phyloP scores from a whole-genome alignment of 2,329 filamentous ascomycete genomes.

The Hypomyces perniciosus region DNA sequence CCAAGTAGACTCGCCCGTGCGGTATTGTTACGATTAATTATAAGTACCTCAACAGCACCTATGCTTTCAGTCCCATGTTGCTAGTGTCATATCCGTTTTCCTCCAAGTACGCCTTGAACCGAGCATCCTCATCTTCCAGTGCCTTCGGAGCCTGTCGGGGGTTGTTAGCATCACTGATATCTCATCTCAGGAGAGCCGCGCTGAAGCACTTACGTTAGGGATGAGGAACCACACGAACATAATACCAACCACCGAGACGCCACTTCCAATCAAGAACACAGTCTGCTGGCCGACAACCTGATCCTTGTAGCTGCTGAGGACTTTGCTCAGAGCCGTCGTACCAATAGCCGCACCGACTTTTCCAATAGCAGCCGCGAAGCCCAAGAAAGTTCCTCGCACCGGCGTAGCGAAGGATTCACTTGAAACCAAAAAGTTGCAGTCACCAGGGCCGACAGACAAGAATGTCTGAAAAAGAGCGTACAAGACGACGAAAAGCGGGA shows the following conservation, averaged over 20 bases:
- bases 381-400: constrained; percentile 44
- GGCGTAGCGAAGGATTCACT: constrained; percentile 46
- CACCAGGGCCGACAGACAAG: constrained; percentile 29
- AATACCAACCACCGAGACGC: constrained; percentile 20
- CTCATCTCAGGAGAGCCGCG: too few species aligned
- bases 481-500: constrained; percentile 45
- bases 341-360: constrained; percentile 47
- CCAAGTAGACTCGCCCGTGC: constrained; percentile 1
- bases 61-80: too few species aligned
- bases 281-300: constrained; percentile 19
- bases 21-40: neutral
- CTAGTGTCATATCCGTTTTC: constrained; percentile 14
- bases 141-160: constrained; percentile 3
- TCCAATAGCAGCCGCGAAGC: constrained; percentile 43
- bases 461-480: constrained; percentile 42
- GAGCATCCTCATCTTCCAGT: constrained; percentile 16
- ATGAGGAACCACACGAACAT: constrained; percentile 22
- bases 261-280: constrained; percentile 23
- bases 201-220: constrained; percentile 10
- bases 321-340: constrained; percentile 25
- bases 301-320: constrained; percentile 18
- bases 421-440: constrained; percentile 40
- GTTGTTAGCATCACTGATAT: too few species aligned
- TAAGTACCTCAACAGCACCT: too few species aligned
- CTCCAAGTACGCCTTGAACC: constrained; percentile 16